phyloP scores from a whole-genome alignment of 176 grass and related monocot genomes.

The Panicum miliaceum region DNA sequence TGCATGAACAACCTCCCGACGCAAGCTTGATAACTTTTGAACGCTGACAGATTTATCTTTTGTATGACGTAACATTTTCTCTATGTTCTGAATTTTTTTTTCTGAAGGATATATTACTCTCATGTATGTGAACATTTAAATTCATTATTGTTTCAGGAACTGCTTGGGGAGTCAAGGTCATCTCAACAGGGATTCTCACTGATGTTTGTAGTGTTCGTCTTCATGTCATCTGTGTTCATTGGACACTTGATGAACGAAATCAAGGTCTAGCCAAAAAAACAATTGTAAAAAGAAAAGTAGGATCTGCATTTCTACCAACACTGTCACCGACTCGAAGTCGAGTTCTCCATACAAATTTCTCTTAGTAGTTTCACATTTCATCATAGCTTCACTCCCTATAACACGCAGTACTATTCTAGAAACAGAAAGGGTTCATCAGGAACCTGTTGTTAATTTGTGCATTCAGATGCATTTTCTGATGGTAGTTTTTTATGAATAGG shows the following conservation, averaged over 20 bases:
- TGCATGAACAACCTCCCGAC: neutral
- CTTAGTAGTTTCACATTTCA: neutral
- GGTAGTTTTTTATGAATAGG: neutral
- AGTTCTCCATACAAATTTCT: neutral
- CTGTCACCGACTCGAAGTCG: neutral
- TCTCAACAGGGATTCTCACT: constrained; percentile 60
- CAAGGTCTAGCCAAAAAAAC: constrained; percentile 35
- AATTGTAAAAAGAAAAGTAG: neutral
- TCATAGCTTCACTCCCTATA: neutral
- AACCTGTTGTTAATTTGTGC: neutral
- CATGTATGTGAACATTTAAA: constrained; percentile 1
- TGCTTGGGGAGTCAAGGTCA: constrained; percentile 38
- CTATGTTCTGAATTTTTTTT: neutral
- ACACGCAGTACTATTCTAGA: neutral
- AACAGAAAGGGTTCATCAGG: neutral
- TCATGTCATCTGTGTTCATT: constrained; percentile 63
- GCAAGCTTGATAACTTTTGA: neutral
- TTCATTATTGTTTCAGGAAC: constrained; percentile 49
- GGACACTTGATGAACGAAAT: constrained; percentile 66
- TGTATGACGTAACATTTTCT: neutral
- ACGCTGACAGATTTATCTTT: neutral
- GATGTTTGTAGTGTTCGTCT: constrained; percentile 61
- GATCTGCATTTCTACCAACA: neutral
- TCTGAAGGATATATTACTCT: neutral
- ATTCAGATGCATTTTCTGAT: neutral